These are phyloP conservation scores for Trichophyton schoenleinii DNA, from an alignment of 2,329 filamentous ascomycete species.

Conservation along the genomic window DNA sequence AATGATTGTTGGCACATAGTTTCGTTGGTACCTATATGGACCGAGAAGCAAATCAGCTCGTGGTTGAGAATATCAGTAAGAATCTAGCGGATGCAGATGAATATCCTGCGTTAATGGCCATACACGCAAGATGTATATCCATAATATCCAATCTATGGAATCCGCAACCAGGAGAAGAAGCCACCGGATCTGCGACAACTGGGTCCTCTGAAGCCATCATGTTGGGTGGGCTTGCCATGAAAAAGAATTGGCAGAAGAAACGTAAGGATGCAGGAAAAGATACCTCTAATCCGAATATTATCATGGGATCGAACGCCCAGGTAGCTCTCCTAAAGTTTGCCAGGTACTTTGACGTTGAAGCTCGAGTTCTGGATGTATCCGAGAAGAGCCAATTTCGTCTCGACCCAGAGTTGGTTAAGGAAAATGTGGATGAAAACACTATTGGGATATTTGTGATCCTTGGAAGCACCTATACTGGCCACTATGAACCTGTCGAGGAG, in stretches of 20 bases:
- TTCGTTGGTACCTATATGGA: conserved; percentile 66
- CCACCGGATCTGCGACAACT: conserved; percentile 57
- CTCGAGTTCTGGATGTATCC: conserved; percentile 50
- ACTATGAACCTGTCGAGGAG: conserved; percentile 60
- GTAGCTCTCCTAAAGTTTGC: conserved; percentile 63
- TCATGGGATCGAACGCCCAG: conserved; percentile 63
- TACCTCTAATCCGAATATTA: conserved; percentile 53
- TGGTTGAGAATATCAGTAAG: conserved; percentile 57
- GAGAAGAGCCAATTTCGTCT: conserved; percentile 49
- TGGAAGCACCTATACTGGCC: conserved; percentile 60
- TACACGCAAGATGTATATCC: conserved; percentile 55
- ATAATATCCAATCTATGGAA: conserved; percentile 58
- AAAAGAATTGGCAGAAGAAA: conserved; percentile 58
- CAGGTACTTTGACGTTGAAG: conserved; percentile 61
- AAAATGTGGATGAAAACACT: conserved; percentile 63
- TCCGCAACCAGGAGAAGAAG: conserved; percentile 47
- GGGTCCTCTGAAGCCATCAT: conserved; percentile 61
- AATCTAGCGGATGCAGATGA: conserved; percentile 61
- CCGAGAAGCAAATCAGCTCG: conserved; percentile 49
- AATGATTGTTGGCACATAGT: conserved; percentile 22
- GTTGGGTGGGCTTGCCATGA: conserved; percentile 60
- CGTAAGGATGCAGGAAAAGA: conserved; percentile 50
- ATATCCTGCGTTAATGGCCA: conserved; percentile 47
- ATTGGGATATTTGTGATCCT: conserved; percentile 65
- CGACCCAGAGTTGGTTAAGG: conserved; percentile 50